Evolutionary conservation across 2,329 filamentous ascomycete species (phyloP).

Genomic region (Dryadomyces sulphureus): DNA sequence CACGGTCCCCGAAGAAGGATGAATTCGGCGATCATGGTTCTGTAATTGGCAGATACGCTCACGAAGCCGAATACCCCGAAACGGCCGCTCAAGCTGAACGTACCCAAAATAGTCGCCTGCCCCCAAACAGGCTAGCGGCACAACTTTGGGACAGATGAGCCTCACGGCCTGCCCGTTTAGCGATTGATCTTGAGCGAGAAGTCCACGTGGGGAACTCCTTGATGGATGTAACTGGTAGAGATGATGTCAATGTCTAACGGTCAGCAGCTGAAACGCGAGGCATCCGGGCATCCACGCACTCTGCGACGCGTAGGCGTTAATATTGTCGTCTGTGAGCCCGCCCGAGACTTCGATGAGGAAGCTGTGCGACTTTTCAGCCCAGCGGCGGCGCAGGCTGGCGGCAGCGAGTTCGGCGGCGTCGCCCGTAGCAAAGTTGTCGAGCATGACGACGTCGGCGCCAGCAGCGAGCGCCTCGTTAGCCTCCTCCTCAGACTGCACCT

Average conservation of each 20-base stretch:
- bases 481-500: slow-evolving; percentile 77
- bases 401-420: slow-evolving; percentile 66
- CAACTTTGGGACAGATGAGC: background rate
- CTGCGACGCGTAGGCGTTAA: slow-evolving; percentile 62
- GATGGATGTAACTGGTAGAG: slow-evolving; percentile 92
- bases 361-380: slow-evolving; percentile 50
- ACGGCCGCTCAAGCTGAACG: no score
- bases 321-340: slow-evolving; percentile 74
- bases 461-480: slow-evolving; percentile 83
- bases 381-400: slow-evolving; percentile 60
- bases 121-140: no score
- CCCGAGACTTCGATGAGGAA: slow-evolving; percentile 89
- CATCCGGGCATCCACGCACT: slow-evolving; percentile 28
- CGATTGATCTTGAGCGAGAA: slow-evolving; percentile 80
- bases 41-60: no score
- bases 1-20: no score
- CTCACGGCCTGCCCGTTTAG: no score
- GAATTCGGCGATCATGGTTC: no score
- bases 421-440: slow-evolving; percentile 75
- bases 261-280: background rate
- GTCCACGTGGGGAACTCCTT: slow-evolving; percentile 85
- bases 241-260: slow-evolving; percentile 74
- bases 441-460: slow-evolving; percentile 90
- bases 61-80: no score
- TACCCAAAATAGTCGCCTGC: no score